These are phyloP conservation scores for Fusarium oxysporum DNA, from an alignment of 2,329 filamentous ascomycete species.

Conservation along the genomic window DNA sequence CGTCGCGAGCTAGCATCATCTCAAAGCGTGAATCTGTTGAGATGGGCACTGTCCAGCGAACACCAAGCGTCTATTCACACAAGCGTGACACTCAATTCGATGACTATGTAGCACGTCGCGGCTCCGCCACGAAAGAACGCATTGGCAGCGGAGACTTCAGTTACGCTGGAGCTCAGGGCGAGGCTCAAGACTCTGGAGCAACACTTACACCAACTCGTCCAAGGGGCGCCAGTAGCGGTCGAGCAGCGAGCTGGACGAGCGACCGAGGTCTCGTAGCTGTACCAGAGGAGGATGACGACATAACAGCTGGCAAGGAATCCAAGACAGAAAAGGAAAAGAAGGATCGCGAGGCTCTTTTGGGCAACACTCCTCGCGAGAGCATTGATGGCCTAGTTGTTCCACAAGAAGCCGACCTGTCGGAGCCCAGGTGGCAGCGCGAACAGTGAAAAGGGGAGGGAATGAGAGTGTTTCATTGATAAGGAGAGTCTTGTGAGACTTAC, in stretches of 20 bases:
- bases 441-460: neutral
- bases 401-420: constrained; percentile 45
- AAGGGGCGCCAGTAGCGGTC: constrained; percentile 44
- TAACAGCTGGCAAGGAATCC: constrained; percentile 23
- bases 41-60: constrained; percentile 39
- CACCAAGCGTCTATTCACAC: constrained; percentile 55
- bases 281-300: constrained; percentile 53
- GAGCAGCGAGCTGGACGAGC: constrained; percentile 52
- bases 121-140: constrained; percentile 42
- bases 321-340: constrained; percentile 32
- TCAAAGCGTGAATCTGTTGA: constrained; percentile 41
- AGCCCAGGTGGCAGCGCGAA: constrained; percentile 45
- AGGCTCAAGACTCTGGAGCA: constrained; percentile 21
- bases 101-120: constrained; percentile 55
- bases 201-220: constrained; percentile 38
- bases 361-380: constrained; percentile 40
- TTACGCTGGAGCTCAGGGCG: constrained; percentile 37
- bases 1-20: constrained; percentile 48
- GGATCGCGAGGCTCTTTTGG: constrained; percentile 48
- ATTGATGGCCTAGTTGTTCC: constrained; percentile 31
- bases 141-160: constrained; percentile 51
- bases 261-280: constrained; percentile 54
- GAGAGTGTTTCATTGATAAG: neutral
- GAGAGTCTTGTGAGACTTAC: constrained; percentile 7
- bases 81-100: constrained; percentile 62